Evolutionary conservation across 495 filamentous ascomycete genomes (phyloP), one percentile per base, ranked within the genome.

Genomic region (Penicillium tannophilum): DNA sequence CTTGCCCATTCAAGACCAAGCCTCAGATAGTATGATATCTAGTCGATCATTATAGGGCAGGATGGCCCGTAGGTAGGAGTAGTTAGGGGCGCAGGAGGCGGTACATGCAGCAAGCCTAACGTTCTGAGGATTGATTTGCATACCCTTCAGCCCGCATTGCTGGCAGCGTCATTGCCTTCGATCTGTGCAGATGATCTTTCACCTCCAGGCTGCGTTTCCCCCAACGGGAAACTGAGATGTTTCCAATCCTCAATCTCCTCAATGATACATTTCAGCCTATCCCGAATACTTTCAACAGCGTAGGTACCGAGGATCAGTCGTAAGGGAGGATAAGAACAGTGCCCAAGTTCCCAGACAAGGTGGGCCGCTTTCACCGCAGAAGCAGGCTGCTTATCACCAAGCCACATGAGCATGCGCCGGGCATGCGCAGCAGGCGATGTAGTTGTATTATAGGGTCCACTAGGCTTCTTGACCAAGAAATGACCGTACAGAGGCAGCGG

Each of bases 221-320:
- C 72, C 36, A 66, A 64, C 19, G 70, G 74, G 54, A 83, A 83
- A 69, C 90, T 91, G 10, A 94, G 72, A 69, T 90, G 84, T 62
- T 90, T 91, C 90, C 90, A 94, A 71, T 94, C 90, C 75, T 94
- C 90, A 65, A 95, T 86, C 80, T 98, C 94, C 72, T 98, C 94
- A 43, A 91, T 98, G 41, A 96, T 88, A 59, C 88, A 91, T 63
- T 92, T 82, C 60, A 98, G 67, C 30, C 93, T 79, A 75, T 98
- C 94, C 23, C 94, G 79, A 56, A 97, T 92, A 67, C 91, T 96
- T 75, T 98, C 93, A 33, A 98, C 92, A 1, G 94, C 94, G 75
- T 95, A 97, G 43, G 88, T 92, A 0, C 94, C 94, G 55, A 98
- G 68, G 54, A 97, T 79, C 60, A 98, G 72, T 24, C 94, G 72